Evolutionary conservation across 2,329 filamentous ascomycete species (phyloP).

Genomic region (Thermomyces lanuginosus): DNA sequence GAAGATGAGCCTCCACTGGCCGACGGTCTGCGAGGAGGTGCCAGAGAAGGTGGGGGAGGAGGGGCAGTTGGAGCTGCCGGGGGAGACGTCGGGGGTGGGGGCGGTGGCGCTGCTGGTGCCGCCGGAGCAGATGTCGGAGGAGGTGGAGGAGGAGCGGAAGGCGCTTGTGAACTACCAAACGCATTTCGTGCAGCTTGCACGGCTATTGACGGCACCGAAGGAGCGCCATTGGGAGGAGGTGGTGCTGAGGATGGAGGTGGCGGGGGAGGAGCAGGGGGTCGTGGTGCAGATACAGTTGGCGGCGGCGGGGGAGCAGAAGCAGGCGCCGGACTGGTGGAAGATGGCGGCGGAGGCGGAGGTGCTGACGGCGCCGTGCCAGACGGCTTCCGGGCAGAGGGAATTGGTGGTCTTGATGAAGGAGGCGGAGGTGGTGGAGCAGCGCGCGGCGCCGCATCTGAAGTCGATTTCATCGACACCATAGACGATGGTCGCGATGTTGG

Average conservation of each 20-base stretch:
- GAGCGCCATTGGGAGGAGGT: constrained; percentile 23
- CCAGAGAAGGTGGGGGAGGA: constrained; percentile 20
- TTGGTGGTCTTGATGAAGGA: constrained; percentile 31
- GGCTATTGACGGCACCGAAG: constrained; percentile 35
- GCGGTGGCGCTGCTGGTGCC: constrained; percentile 31
- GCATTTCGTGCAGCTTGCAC: constrained; percentile 44
- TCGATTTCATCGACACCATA: constrained; percentile 37
- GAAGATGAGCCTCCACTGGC: constrained; percentile 26
- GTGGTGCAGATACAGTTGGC: constrained; percentile 23
- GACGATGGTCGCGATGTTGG: constrained; percentile 42
- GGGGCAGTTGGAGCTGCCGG: constrained; percentile 18
- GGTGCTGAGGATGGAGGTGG: constrained; percentile 21
- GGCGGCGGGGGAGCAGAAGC: constrained; percentile 28
- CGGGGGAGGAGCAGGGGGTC: constrained; percentile 23
- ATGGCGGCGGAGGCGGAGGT: constrained; percentile 24
- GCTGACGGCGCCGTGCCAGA: constrained; percentile 34
- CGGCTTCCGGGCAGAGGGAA: constrained; percentile 44
- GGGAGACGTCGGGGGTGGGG: constrained; percentile 29
- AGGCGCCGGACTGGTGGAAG: constrained; percentile 28
- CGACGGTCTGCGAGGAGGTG: constrained; percentile 29
- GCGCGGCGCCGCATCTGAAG: constrained; percentile 26
- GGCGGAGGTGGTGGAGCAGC: constrained; percentile 55
- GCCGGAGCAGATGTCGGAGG: constrained; percentile 18
- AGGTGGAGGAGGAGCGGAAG: constrained; percentile 28
- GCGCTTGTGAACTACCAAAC: constrained; percentile 32